A percentile compares a stretch with the other conserved stretches of the same genome.
These are phyloP conservation scores for Malassezia obtusa DNA, from an alignment of 1,284 basidiomycete species.

Conservation along the genomic window DNA sequence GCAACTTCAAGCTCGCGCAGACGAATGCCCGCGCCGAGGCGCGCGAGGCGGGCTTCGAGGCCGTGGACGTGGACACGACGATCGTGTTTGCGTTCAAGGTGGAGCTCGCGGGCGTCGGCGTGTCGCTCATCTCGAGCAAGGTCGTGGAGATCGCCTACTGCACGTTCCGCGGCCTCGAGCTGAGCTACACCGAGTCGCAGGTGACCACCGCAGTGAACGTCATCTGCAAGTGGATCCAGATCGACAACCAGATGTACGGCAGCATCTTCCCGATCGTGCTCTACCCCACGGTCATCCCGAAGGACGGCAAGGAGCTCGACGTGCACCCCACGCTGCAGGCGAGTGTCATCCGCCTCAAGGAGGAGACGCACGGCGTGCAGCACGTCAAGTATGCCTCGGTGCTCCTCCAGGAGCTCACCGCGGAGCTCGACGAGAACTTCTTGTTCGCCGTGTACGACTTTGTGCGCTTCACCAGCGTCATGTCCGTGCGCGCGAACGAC, in stretches of 20 bases:
- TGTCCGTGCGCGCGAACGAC: conserved; percentile 18
- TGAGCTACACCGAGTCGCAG: conserved; percentile 75
- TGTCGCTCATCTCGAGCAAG: conserved; percentile 80
- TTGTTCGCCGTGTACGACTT: conserved; percentile 86
- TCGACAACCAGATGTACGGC: conserved; percentile 88
- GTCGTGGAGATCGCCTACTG: conserved; percentile 85
- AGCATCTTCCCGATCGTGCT: conserved; percentile 90
- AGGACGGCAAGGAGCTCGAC: conserved; percentile 66
- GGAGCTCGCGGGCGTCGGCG: conserved; percentile 79
- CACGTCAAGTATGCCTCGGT: conserved; percentile 97
- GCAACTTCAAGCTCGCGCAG: conserved; percentile 74
- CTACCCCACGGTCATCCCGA: conserved; percentile 83
- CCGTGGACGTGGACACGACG: conserved; percentile 62
- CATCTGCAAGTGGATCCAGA: conserved; percentile 79
- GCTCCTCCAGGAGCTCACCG: conserved; percentile 82
- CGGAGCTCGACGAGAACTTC: conserved; percentile 95
- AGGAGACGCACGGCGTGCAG: conserved; percentile 74
- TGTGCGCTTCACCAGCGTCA: conserved; percentile 58
- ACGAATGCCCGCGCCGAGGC: conserved; percentile 48
- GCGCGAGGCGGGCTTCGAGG: conserved; percentile 62
- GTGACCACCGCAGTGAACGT: conserved; percentile 72
- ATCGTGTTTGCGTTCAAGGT: conserved; percentile 64
- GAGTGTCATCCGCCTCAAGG: conserved; percentile 80
- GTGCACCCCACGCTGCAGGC: conserved; percentile 81
- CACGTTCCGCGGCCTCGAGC: conserved; percentile 66